These are phyloP conservation scores for Isatis tinctoria DNA, from an alignment of 345 rosid species.

Conservation along the genomic window DNA sequence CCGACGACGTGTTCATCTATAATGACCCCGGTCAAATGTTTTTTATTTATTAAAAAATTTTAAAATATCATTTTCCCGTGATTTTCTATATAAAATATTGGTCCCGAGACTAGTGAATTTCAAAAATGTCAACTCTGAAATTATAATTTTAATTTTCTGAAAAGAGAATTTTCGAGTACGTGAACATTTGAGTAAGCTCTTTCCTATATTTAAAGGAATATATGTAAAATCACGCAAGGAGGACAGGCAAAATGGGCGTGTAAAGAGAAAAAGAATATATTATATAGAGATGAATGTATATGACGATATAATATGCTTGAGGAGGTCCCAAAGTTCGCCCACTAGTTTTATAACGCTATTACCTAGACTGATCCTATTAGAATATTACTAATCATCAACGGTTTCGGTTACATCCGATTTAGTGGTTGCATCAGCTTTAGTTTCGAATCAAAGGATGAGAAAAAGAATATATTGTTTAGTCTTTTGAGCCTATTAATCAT, in stretches of 20 bases:
- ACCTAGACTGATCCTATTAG: constrained; percentile 2
- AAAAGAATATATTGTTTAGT: not conserved
- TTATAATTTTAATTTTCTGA: not conserved
- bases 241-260: not conserved
- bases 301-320: constrained; percentile 17
- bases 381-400: constrained; percentile 28
- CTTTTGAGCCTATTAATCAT: constrained; percentile 1
- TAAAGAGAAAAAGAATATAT: not conserved
- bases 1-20: not conserved
- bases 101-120: constrained; percentile 9
- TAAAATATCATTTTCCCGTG: not conserved
- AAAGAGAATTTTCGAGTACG: constrained; percentile 9
- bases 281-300: not conserved
- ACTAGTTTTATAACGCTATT: constrained; percentile 19
- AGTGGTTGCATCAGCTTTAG: constrained; percentile 13
- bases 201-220: not conserved
- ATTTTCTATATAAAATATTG: not conserved
- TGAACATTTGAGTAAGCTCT: constrained; percentile 9
- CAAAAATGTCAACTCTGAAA: constrained; percentile 4
- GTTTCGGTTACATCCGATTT: constrained; percentile 30
- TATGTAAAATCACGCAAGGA: not conserved
- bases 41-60: not conserved
- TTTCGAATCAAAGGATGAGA: constrained; percentile 16
- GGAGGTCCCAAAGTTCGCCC: constrained; percentile 26
- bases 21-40: not conserved